Evolutionary conservation across 2,329 filamentous ascomycete genomes (phyloP).

Genomic region (Colletotrichum somersetense): DNA sequence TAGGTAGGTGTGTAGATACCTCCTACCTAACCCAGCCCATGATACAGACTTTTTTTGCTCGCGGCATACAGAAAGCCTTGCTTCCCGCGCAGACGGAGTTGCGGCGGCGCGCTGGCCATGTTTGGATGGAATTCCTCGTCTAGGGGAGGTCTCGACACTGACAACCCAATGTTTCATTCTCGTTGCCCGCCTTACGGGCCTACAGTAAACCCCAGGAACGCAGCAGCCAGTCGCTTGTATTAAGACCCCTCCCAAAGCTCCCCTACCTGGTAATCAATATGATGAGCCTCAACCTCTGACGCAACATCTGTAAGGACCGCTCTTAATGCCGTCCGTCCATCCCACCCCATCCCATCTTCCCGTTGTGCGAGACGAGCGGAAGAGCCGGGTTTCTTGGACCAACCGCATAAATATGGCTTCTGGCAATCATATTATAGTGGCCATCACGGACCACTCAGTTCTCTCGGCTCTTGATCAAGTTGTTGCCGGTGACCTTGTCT

Average conservation of each 20-base stretch:
- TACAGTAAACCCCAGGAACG: neutral
- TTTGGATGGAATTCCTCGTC: neutral
- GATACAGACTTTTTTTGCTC: neutral
- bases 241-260: neutral
- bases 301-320: neutral
- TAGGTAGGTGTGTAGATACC: neutral
- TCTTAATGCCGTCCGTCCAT: conserved; percentile 3
- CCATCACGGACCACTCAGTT: neutral
- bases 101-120: neutral
- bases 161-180: conserved; percentile 12
- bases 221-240: neutral
- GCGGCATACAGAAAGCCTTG: neutral
- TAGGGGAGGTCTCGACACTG: neutral
- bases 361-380: neutral
- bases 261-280: neutral
- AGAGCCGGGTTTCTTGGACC: neutral
- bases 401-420: neutral
- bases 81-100: neutral
- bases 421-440: neutral
- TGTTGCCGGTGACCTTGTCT: neutral
- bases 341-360: neutral
- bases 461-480: neutral
- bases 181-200: neutral
- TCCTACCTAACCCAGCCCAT: neutral
- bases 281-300: conserved; percentile 3